These are phyloP conservation scores for Lipomyces sp. DNA, from an alignment of 805 yeast species.

Conservation along the genomic window DNA sequence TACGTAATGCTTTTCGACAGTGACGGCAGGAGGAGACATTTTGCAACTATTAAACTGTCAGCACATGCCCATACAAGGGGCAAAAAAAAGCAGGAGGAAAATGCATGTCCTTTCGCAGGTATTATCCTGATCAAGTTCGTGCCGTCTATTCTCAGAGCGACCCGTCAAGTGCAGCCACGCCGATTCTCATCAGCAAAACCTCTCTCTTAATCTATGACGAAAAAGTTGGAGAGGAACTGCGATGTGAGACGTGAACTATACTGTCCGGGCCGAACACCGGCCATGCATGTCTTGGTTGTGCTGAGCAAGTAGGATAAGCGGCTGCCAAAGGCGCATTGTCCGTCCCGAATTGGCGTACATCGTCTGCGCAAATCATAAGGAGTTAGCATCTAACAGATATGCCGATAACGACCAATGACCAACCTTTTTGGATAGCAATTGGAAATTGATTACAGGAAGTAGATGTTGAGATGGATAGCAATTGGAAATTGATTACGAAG, in stretches of 20 bases:
- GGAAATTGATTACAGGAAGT: background rate
- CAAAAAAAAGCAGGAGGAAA: conserved; percentile 9
- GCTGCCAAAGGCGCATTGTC: conserved; percentile 8
- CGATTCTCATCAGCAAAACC: background rate
- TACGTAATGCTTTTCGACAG: conserved; percentile 20
- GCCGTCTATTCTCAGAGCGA: conserved; percentile 51
- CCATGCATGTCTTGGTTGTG: conserved; percentile 14
- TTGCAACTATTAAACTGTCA: conserved; percentile 6
- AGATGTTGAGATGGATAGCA: background rate
- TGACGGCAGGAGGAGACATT: conserved; percentile 38
- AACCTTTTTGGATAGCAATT: background rate
- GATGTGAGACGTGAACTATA: background rate
- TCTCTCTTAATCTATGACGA: background rate
- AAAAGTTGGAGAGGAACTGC: conserved; percentile 3
- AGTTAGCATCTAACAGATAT: background rate
- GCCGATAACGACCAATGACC: background rate
- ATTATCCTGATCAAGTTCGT: conserved; percentile 53
- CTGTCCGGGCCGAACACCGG: conserved; percentile 23
- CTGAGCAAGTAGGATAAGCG: background rate
- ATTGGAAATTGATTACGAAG: background rate
- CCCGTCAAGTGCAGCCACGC: background rate
- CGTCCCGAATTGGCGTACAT: conserved; percentile 4
- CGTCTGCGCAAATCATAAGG: background rate
- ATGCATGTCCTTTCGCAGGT: conserved; percentile 52
- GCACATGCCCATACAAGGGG: conserved; percentile 5